Percentiles rank a stretch among this genome's conserved stretches.
Evolutionary conservation across 345 rosid genomes (phyloP).

Genomic region (Leavenworthia alabamica): DNA sequence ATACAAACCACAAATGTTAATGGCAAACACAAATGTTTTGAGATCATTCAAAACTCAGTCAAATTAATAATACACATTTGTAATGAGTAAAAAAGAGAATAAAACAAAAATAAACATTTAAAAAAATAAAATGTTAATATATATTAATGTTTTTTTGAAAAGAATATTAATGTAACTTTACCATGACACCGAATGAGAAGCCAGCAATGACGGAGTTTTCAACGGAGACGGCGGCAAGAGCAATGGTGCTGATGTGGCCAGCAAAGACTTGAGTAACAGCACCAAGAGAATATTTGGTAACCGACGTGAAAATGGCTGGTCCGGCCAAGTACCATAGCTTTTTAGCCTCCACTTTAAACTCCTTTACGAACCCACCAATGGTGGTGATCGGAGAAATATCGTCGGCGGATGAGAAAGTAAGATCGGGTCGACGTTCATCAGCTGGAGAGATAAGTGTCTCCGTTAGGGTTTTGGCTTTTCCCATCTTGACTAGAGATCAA

Average conservation of each 20-base stretch:
- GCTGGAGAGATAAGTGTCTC: conserved; percentile 36
- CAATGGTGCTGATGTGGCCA: conserved; percentile 68
- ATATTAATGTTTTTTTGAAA: too few relatives aligned
- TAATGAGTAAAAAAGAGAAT: not conserved
- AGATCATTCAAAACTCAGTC: not conserved
- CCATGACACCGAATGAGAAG: conserved; percentile 82
- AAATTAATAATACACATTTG: not conserved
- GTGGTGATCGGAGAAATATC: conserved; percentile 33
- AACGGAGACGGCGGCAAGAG: conserved; percentile 76
- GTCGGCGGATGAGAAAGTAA: conserved; percentile 21
- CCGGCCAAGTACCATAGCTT: conserved; percentile 88
- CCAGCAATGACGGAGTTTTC: conserved; percentile 94
- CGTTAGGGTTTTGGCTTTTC: conserved; percentile 6
- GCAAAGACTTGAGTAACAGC: conserved; percentile 72
- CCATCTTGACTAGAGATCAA: conserved; percentile 29
- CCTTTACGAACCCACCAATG: conserved; percentile 41
- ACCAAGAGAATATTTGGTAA: conserved; percentile 89
- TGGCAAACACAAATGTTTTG: not conserved
- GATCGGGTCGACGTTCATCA: conserved; percentile 4
- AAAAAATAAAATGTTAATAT: too few relatives aligned
- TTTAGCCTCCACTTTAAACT: conserved; percentile 47
- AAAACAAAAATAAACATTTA: not conserved
- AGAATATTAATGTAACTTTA: conserved; percentile 31
- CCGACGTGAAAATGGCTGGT: conserved; percentile 85
- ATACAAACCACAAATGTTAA: not conserved